Conservation (phyloP, 2,329 filamentous ascomycete genomes). For the Myriosclerotinia scirpicola region DNA sequence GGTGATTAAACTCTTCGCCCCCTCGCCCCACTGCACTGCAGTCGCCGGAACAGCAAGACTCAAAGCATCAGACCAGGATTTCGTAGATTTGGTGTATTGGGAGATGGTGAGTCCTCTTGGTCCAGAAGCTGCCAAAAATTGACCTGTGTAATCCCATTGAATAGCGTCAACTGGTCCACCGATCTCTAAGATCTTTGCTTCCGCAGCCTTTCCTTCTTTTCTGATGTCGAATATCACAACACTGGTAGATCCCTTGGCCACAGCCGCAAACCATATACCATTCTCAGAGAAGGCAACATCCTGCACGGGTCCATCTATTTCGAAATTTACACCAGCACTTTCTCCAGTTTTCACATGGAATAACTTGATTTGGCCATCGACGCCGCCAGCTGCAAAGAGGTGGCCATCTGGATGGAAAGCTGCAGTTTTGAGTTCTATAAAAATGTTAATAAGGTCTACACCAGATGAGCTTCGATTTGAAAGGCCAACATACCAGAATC, state of each 20-base stretch:
- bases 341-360: conserved; percentile 82
- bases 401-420: conserved; percentile 98
- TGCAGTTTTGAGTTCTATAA: conserved; percentile 56
- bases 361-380: conserved; percentile 78
- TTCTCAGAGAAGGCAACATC: conserved; percentile 90
- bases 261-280: conserved; percentile 90
- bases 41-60: conserved; percentile 72
- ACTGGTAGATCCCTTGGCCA: conserved; percentile 71
- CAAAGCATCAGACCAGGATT: conserved; percentile 86
- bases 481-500: conserved; percentile 65
- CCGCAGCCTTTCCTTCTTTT: conserved; percentile 80
- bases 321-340: conserved; percentile 69
- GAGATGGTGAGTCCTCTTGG: conserved; percentile 80
- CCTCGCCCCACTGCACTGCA: conserved; percentile 73
- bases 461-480: not conserved
- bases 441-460: not conserved
- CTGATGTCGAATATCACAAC: conserved; percentile 90
- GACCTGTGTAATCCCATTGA: conserved; percentile 91
- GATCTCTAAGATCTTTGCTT: conserved; percentile 81
- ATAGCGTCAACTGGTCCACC: conserved; percentile 75
- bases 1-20: conserved; percentile 71
- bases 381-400: conserved; percentile 81
- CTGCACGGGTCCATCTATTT: conserved; percentile 66
- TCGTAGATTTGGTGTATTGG: conserved; percentile 83
- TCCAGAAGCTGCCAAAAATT: conserved; percentile 83